These are phyloP conservation scores for Heliocybe sulcata DNA, from an alignment of 1,284 basidiomycete species.

Conservation along the genomic window DNA sequence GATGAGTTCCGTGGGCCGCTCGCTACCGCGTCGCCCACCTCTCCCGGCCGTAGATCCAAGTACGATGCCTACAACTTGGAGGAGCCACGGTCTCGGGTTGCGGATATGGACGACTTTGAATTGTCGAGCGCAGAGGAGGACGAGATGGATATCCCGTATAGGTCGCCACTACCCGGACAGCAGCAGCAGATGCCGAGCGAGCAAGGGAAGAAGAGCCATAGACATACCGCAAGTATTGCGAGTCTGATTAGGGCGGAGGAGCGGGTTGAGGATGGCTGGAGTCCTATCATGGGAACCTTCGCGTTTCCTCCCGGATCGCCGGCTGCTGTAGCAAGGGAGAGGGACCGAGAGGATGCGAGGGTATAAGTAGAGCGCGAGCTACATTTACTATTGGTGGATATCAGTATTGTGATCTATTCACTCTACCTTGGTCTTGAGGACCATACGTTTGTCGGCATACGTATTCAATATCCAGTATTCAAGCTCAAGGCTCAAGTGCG, in stretches of 20 bases:
- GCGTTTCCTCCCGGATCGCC: slow-evolving; percentile 5
- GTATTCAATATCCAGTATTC: too few relatives aligned
- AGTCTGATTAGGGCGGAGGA: slow-evolving; percentile 72
- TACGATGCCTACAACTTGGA: slow-evolving; percentile 72
- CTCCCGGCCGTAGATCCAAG: slow-evolving; percentile 38
- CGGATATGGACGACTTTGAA: slow-evolving; percentile 38
- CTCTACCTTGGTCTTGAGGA: too few relatives aligned
- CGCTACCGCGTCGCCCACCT: slow-evolving; percentile 39
- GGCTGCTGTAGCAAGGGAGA: neutral
- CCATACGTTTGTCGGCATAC: too few relatives aligned
- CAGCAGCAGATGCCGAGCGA: slow-evolving; percentile 8
- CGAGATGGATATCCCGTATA: slow-evolving; percentile 60
- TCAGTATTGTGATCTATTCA: neutral
- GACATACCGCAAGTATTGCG: slow-evolving; percentile 76
- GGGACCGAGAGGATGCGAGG: neutral
- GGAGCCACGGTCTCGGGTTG: slow-evolving; percentile 24
- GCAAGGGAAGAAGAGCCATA: slow-evolving; percentile 39
- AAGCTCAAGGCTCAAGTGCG: too few relatives aligned
- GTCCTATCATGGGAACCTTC: slow-evolving; percentile 50
- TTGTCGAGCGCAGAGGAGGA: slow-evolving; percentile 53
- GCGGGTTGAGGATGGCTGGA: slow-evolving; percentile 71
- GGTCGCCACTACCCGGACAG: slow-evolving; percentile 48
- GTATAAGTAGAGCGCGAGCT: neutral
- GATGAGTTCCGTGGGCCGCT: slow-evolving; percentile 64
- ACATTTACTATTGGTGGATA: neutral